phyloP scores from a whole-genome alignment of 768 basidiomycete genomes.

The Lactarius hengduanensis region DNA sequence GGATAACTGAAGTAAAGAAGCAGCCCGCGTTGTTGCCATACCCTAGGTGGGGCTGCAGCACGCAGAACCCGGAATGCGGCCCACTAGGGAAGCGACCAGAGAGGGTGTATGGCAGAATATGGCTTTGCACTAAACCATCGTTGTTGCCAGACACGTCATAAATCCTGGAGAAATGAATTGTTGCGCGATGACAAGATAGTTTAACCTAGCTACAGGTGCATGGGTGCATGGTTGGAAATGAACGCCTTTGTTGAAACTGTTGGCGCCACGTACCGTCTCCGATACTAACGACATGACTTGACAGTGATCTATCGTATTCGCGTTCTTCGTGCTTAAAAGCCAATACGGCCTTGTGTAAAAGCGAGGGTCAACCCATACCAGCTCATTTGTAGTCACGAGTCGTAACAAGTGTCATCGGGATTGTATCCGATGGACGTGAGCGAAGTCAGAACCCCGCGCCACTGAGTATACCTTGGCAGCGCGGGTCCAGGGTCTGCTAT shows the following conservation, averaged over 20 bases:
- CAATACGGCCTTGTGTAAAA: constrained; percentile 51
- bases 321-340: constrained; percentile 62
- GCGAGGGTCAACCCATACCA: constrained; percentile 72
- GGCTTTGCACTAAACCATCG: constrained; percentile 47
- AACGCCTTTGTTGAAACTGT: not conserved
- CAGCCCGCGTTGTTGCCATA: constrained; percentile 15
- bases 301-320: constrained; percentile 57
- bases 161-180: constrained; percentile 56
- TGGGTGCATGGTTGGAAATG: not conserved
- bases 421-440: constrained; percentile 56
- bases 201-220: constrained; percentile 41
- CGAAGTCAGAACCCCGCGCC: constrained; percentile 34
- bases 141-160: constrained; percentile 58
- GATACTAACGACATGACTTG: constrained; percentile 41
- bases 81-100: constrained; percentile 34
- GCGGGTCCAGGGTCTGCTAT: constrained; percentile 9
- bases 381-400: constrained; percentile 56
- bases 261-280: constrained; percentile 34
- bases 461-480: constrained; percentile 37
- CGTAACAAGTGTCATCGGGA: constrained; percentile 46
- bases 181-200: constrained; percentile 61
- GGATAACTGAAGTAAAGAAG: constrained; percentile 24
- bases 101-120: constrained; percentile 47
- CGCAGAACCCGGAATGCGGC: constrained; percentile 36
- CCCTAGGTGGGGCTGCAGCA: constrained; percentile 35